A percentile compares a stretch with the other conserved stretches of the same genome.
phyloP scores from a whole-genome alignment of 176 grass and related monocot species.

The Avena insularis region DNA sequence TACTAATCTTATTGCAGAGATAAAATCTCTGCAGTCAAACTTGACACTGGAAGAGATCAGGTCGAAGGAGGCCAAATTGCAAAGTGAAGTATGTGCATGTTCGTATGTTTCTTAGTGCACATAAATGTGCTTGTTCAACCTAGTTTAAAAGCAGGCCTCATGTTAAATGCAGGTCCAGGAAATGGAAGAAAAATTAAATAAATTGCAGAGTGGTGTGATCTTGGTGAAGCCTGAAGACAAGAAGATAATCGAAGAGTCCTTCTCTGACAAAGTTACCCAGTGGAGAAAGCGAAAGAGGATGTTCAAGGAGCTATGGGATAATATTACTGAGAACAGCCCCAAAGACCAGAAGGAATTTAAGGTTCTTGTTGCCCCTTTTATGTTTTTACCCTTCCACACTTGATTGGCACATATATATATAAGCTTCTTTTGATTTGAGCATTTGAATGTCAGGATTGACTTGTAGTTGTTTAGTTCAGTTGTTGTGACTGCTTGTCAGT shows the following conservation, averaged over 20 bases:
- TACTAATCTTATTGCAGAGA: slow-evolving; percentile 60
- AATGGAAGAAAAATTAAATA: slow-evolving; percentile 87
- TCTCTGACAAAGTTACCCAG: slow-evolving; percentile 80
- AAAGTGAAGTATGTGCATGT: slow-evolving; percentile 61
- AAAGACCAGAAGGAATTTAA: slow-evolving; percentile 97
- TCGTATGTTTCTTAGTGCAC: background rate
- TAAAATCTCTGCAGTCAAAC: slow-evolving; percentile 85
- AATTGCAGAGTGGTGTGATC: slow-evolving; percentile 70
- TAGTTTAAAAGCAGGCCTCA: background rate
- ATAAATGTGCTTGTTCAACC: background rate
- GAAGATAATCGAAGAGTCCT: slow-evolving; percentile 82
- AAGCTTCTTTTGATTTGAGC: slow-evolving; percentile 5
- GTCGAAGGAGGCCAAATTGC: slow-evolving; percentile 70
- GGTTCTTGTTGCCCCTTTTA: slow-evolving; percentile 44
- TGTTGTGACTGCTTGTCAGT: background rate
- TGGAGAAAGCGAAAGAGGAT: slow-evolving; percentile 97
- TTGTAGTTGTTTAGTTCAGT: background rate
- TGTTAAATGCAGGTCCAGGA: slow-evolving; percentile 62
- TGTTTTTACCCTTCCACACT: slow-evolving; percentile 1
- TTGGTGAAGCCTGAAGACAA: slow-evolving; percentile 96
- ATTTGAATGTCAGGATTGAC: background rate
- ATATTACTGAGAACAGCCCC: slow-evolving; percentile 89
- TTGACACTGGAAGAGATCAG: slow-evolving; percentile 82
- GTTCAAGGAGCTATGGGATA: slow-evolving; percentile 96
- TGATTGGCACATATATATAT: background rate